A percentile compares a stretch with the other conserved stretches of the same genome.
These are phyloP conservation scores for Glutinoglossum americanum DNA, from an alignment of 495 filamentous ascomycete genomes.

Conservation along the genomic window DNA sequence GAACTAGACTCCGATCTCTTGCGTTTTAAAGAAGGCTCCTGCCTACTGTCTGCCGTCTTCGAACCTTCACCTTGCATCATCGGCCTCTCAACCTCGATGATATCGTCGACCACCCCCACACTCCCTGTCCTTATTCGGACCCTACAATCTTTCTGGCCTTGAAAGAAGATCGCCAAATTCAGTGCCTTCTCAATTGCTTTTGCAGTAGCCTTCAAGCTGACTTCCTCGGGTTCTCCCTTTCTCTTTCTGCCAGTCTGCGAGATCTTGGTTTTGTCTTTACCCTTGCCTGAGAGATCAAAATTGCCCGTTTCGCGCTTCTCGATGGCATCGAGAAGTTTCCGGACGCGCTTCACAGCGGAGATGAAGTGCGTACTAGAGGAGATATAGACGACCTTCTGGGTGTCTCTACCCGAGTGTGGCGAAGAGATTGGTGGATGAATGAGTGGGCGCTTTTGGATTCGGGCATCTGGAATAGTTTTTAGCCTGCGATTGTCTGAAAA, in stretches of 20 bases:
- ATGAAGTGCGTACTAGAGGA: conserved; percentile 55
- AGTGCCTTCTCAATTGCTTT: conserved; percentile 55
- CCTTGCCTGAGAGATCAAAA: conserved; percentile 15
- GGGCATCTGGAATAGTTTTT: conserved; percentile 15
- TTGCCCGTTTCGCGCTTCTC: conserved; percentile 34
- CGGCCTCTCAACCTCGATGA: conserved; percentile 7
- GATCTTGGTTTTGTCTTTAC: conserved; percentile 11
- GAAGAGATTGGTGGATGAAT: conserved; percentile 42
- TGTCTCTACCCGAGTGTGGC: conserved; percentile 26
- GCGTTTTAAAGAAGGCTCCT: not conserved
- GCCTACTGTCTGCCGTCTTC: not conserved
- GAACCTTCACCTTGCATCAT: not conserved
- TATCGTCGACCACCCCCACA: conserved; percentile 20
- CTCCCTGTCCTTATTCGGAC: conserved; percentile 19
- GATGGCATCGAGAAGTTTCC: conserved; percentile 42
- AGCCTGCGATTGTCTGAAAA: not conserved
- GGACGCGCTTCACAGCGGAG: conserved; percentile 58
- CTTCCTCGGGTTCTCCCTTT: conserved; percentile 26
- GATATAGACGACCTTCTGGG: conserved; percentile 59
- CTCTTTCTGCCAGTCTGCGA: conserved; percentile 4
- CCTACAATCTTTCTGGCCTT: conserved; percentile 13
- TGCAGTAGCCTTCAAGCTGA: conserved; percentile 59
- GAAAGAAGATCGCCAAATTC: conserved; percentile 19
- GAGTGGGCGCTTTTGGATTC: conserved; percentile 46
- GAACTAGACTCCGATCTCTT: not conserved